Evolutionary conservation across 1,284 basidiomycete genomes (phyloP).

Genomic region (Irpex rosettiformis): DNA sequence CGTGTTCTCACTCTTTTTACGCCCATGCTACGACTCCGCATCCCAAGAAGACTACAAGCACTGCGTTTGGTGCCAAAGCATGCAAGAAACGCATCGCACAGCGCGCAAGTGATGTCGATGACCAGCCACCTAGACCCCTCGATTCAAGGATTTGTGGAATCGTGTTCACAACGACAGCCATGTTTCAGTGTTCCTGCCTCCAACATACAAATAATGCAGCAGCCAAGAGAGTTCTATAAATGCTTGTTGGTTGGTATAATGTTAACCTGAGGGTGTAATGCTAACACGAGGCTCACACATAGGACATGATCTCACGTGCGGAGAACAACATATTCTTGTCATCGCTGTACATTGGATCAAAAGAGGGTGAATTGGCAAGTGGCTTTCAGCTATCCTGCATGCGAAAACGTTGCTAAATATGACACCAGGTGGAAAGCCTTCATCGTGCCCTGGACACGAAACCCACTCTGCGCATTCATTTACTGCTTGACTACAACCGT

Average conservation of each 20-base stretch:
- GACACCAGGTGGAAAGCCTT: constrained; percentile 63
- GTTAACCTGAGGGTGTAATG: background rate
- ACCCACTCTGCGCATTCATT: constrained; percentile 61
- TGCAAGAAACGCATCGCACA: constrained; percentile 1
- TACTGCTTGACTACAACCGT: constrained; percentile 88
- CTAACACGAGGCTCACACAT: background rate
- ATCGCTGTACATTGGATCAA: constrained; percentile 44
- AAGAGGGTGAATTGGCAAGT: constrained; percentile 33
- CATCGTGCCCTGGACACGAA: constrained; percentile 56
- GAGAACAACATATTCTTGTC: constrained; percentile 81
- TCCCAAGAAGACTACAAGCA: background rate
- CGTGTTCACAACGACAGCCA: constrained; percentile 34
- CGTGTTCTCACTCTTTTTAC: background rate
- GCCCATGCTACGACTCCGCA: background rate
- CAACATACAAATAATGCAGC: constrained; percentile 34
- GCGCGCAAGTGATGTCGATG: constrained; percentile 19
- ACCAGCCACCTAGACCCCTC: constrained; percentile 23
- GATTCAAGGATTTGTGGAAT: constrained; percentile 24
- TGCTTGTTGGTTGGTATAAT: constrained; percentile 33
- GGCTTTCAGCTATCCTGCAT: constrained; percentile 1
- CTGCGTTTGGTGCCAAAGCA: background rate
- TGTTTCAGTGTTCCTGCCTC: constrained; percentile 33
- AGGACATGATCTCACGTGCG: constrained; percentile 77
- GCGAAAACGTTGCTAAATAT: background rate
- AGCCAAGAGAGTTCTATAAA: constrained; percentile 37